Evolutionary conservation across 129 eudicot genomes (phyloP).

Genomic region (Erigeron canadensis): DNA sequence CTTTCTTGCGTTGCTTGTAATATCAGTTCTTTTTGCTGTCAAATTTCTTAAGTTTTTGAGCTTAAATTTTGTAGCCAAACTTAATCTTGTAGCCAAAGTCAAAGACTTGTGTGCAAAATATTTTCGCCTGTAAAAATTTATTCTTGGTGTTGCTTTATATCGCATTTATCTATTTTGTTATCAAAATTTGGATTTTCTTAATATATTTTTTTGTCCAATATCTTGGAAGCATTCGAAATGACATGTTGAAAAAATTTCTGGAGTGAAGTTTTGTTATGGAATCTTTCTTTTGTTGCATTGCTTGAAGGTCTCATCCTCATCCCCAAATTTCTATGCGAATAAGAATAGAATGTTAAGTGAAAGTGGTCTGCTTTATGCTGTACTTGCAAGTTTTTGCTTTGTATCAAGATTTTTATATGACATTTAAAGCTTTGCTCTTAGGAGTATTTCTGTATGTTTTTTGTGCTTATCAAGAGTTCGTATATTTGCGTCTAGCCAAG

Average conservation of each 20-base stretch:
- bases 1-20: slow-evolving; percentile 13
- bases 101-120: too few species aligned
- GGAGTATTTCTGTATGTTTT: background rate
- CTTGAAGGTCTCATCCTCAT: background rate
- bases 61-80: too few species aligned
- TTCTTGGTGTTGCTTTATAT: too few species aligned
- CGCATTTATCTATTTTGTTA: too few species aligned
- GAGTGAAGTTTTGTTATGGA: background rate
- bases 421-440: background rate
- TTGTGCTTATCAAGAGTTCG: background rate
- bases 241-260: too few species aligned
- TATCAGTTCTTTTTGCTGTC: background rate
- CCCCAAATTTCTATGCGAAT: background rate
- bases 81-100: too few species aligned
- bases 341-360: too few species aligned
- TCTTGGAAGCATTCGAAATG: background rate
- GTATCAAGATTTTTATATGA: background rate
- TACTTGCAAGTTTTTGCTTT: background rate
- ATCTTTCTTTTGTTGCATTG: background rate
- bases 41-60: too few species aligned
- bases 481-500: background rate
- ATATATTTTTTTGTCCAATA: background rate
- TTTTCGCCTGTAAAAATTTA: too few species aligned
- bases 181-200: too few species aligned
- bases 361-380: too few species aligned